Evolutionary conservation across 768 basidiomycete genomes (phyloP).

Genomic region (Mycena maculata): DNA sequence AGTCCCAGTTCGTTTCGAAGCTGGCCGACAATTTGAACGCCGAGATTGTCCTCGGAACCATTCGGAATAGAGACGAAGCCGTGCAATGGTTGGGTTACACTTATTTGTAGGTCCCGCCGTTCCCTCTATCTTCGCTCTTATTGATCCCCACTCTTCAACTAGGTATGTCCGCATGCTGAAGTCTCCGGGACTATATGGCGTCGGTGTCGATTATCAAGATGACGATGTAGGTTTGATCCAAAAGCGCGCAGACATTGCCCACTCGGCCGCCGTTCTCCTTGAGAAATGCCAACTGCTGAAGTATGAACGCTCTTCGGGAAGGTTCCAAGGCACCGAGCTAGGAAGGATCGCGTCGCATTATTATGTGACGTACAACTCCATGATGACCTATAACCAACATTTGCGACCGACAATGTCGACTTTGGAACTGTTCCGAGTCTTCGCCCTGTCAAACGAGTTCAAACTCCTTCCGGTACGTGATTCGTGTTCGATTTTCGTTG

Average conservation of each 20-base stretch:
- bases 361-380: conserved; percentile 94
- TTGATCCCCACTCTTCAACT: conserved; percentile 12
- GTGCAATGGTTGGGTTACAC: conserved; percentile 98
- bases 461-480: conserved; percentile 80
- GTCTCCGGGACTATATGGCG: conserved; percentile 87
- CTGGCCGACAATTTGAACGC: conserved; percentile 97
- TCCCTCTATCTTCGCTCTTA: conserved; percentile 17
- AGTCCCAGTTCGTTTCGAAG: conserved; percentile 92
- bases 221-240: conserved; percentile 87
- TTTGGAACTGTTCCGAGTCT: conserved; percentile 94
- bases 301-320: conserved; percentile 89
- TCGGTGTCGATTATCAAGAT: conserved; percentile 91
- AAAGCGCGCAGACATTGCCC: conserved; percentile 93
- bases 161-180: conserved; percentile 97
- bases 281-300: conserved; percentile 96
- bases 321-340: conserved; percentile 93
- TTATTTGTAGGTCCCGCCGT: conserved; percentile 67
- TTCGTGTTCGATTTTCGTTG: conserved; percentile 7
- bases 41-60: conserved; percentile 94
- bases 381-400: conserved; percentile 97
- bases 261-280: conserved; percentile 91
- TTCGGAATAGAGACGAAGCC: conserved; percentile 95
- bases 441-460: conserved; percentile 96
- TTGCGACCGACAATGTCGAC: conserved; percentile 86
- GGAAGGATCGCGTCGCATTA: conserved; percentile 96